Conservation (phyloP, 2,329 filamentous ascomycete species). For the Pseudogymnoascus sp. region DNA sequence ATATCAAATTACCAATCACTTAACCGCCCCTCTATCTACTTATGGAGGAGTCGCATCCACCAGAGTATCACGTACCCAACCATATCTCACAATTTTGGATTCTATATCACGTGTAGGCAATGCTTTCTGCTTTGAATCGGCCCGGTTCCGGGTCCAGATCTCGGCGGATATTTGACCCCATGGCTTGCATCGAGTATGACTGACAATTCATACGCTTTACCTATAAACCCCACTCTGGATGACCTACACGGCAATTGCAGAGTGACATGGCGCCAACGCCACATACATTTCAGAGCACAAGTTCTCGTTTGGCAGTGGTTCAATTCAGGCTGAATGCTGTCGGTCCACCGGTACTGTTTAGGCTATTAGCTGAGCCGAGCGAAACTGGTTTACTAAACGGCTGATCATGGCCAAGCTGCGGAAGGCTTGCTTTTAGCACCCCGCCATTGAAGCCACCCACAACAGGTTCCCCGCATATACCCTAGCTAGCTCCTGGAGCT, state of each 20-base stretch:
- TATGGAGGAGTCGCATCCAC: background rate
- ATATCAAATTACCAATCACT: background rate
- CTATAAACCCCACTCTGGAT: background rate
- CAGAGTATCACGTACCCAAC: background rate
- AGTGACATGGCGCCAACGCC: background rate
- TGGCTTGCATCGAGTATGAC: background rate
- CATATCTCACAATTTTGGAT: background rate
- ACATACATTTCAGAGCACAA: background rate
- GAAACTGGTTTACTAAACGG: background rate
- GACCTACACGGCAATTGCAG: background rate
- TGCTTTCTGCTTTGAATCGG: background rate
- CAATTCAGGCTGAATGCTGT: background rate
- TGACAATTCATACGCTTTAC: constrained; percentile 13
- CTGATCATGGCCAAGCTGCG: background rate
- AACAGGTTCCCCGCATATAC: constrained; percentile 2
- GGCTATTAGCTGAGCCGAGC: background rate
- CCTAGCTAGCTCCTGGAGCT: background rate
- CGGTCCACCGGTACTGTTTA: background rate
- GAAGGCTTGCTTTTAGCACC: background rate
- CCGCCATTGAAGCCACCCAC: background rate
- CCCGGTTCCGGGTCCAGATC: background rate
- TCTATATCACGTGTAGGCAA: background rate
- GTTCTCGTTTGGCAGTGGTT: background rate
- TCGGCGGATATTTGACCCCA: background rate
- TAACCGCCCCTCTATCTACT: background rate